Evolutionary conservation across 495 filamentous ascomycete species (phyloP).

Genomic region (Niebla homalea): DNA sequence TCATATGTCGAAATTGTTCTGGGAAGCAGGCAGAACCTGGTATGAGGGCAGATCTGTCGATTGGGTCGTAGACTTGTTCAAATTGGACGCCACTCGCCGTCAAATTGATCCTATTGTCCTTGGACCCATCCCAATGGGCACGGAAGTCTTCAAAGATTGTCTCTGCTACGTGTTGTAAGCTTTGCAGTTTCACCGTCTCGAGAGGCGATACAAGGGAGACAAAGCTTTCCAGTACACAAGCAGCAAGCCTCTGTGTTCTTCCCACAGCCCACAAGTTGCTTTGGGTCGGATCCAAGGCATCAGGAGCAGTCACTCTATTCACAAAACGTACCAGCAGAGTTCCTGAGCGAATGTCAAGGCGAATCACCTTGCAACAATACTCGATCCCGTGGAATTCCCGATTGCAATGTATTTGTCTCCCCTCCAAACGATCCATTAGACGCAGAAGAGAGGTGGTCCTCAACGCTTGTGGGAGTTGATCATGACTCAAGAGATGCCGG

Average conservation of each 20-base stretch:
- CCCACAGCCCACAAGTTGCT: not conserved
- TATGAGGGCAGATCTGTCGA: slow-evolving; percentile 13
- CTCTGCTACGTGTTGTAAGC: slow-evolving; percentile 18
- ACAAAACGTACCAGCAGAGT: slow-evolving; percentile 29
- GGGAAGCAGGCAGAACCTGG: slow-evolving; percentile 12
- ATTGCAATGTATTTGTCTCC: not conserved
- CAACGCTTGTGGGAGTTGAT: slow-evolving; percentile 56
- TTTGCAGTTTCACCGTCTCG: slow-evolving; percentile 25
- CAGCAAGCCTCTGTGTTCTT: not conserved
- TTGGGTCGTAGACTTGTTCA: slow-evolving; percentile 24
- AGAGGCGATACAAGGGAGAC: slow-evolving; percentile 32
- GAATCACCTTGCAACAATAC: slow-evolving; percentile 23
- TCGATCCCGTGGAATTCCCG: slow-evolving; percentile 15
- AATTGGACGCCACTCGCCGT: slow-evolving; percentile 42
- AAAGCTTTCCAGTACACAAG: not conserved
- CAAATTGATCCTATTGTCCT: slow-evolving; percentile 31
- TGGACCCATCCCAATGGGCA: slow-evolving; percentile 14
- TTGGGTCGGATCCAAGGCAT: too few species aligned
- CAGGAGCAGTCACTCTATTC: not conserved
- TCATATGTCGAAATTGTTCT: not conserved
- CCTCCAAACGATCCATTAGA: slow-evolving; percentile 28
- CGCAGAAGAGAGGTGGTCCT: slow-evolving; percentile 48
- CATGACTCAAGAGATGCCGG: slow-evolving; percentile 45
- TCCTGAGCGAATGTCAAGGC: slow-evolving; percentile 28
- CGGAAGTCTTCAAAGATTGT: slow-evolving; percentile 15